Conservation (phyloP, 2,329 filamentous ascomycete genomes). For the Alternaria hordeiaustralica region DNA sequence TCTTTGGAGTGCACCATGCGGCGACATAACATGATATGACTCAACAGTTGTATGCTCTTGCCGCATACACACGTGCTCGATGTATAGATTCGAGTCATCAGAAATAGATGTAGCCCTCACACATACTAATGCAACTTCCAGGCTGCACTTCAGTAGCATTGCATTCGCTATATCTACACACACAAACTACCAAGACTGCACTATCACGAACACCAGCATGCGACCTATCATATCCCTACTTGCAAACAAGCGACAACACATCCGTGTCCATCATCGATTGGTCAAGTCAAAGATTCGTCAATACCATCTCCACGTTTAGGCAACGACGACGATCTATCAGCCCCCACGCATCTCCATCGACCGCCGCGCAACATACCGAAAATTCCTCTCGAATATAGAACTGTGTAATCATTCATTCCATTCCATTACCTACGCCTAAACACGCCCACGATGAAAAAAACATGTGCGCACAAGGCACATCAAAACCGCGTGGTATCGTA, state of each 20-base stretch:
- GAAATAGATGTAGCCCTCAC: neutral
- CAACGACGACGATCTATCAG: neutral
- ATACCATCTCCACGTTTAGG: neutral
- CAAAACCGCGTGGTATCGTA: neutral
- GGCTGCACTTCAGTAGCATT: neutral
- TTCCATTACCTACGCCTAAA: neutral
- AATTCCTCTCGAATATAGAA: neutral
- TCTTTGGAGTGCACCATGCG: conserved; percentile 77
- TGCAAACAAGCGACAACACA: neutral
- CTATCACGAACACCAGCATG: neutral
- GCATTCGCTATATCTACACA: neutral
- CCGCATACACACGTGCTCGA: neutral
- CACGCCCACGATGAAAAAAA: neutral
- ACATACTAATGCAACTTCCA: neutral
- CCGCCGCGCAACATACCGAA: too few species aligned
- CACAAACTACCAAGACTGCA: neutral
- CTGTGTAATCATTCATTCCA: neutral
- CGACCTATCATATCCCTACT: neutral
- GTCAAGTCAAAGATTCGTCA: neutral
- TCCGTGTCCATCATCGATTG: neutral
- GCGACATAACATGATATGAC: neutral
- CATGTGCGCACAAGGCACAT: neutral
- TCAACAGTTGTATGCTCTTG: neutral
- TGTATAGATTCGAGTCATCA: neutral
- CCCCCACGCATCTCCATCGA: too few species aligned